phyloP scores from a whole-genome alignment of 2,329 filamentous ascomycete genomes.

The Pseudocercospora fuligena region DNA sequence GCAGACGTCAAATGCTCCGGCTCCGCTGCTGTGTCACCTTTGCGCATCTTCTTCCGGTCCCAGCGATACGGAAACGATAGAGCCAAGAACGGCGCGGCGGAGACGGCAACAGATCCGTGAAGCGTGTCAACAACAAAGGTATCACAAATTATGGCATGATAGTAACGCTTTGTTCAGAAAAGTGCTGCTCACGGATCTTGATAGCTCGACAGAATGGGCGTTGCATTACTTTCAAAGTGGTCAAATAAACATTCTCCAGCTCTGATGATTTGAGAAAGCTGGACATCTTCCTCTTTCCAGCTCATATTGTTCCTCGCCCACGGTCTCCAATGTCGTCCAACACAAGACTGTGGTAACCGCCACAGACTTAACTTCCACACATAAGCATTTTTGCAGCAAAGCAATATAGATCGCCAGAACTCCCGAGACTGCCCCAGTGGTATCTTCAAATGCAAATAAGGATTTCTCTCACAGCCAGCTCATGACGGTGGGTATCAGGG shows the following conservation, averaged over 20 bases:
- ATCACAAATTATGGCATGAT: neutral
- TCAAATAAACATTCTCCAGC: neutral
- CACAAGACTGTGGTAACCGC: neutral
- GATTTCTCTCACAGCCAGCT: neutral
- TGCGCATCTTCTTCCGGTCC: neutral
- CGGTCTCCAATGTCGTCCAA: neutral
- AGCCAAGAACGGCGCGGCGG: neutral
- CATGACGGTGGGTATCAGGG: conserved; percentile 36
- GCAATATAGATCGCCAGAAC: conserved; percentile 8
- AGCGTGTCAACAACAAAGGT: neutral
- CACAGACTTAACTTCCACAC: neutral
- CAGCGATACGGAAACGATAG: neutral
- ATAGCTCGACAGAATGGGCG: neutral
- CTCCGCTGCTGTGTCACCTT: neutral
- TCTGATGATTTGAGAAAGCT: neutral
- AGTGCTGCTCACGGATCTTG: neutral
- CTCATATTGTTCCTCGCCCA: neutral
- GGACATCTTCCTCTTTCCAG: neutral
- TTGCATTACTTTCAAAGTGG: neutral
- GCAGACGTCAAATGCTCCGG: neutral
- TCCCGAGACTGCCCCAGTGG: neutral
- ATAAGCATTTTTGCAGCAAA: neutral
- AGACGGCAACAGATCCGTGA: neutral
- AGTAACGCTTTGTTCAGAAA: neutral
- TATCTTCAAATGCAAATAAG: conserved; percentile 11